phyloP scores from a whole-genome alignment of 345 rosid species.

The Linum usitatissimum region DNA sequence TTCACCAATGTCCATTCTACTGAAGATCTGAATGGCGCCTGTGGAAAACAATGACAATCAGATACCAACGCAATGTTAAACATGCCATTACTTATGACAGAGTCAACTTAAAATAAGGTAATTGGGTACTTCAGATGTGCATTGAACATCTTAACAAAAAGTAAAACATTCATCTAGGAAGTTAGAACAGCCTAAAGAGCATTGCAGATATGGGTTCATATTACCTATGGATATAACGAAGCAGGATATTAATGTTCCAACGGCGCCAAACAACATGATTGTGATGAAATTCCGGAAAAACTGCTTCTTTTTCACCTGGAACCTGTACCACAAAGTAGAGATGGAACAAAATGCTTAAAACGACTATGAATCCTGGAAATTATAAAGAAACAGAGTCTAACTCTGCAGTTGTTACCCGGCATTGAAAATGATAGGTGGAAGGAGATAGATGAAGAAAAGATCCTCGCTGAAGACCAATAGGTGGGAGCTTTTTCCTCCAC shows the following conservation, averaged over 20 bases:
- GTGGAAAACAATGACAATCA: conserved; percentile 7
- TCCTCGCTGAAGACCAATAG: conserved; percentile 45
- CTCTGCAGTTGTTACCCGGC: conserved; percentile 37
- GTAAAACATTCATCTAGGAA: background rate
- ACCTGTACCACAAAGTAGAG: conserved; percentile 28
- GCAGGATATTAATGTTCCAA: conserved; percentile 62
- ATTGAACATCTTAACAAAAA: background rate
- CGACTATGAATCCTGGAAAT: background rate
- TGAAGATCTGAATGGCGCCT: conserved; percentile 39
- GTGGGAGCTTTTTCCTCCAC: conserved; percentile 23
- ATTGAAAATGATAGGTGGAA: conserved; percentile 69
- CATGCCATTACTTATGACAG: background rate
- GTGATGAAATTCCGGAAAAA: conserved; percentile 63
- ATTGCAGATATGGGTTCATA: background rate
- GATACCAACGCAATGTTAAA: conserved; percentile 5
- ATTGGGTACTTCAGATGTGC: background rate
- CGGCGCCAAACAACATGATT: conserved; percentile 53
- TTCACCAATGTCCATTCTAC: conserved; percentile 15
- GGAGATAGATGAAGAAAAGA: conserved; percentile 66
- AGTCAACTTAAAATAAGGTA: background rate
- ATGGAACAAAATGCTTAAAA: background rate
- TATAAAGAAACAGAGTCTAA: too few relatives aligned
- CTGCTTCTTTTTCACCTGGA: conserved; percentile 73
- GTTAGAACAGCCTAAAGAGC: background rate
- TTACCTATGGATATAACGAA: conserved; percentile 54